Conservation (phyloP, 1,139 yeast species). For the Nakaseomyces sp. region DNA sequence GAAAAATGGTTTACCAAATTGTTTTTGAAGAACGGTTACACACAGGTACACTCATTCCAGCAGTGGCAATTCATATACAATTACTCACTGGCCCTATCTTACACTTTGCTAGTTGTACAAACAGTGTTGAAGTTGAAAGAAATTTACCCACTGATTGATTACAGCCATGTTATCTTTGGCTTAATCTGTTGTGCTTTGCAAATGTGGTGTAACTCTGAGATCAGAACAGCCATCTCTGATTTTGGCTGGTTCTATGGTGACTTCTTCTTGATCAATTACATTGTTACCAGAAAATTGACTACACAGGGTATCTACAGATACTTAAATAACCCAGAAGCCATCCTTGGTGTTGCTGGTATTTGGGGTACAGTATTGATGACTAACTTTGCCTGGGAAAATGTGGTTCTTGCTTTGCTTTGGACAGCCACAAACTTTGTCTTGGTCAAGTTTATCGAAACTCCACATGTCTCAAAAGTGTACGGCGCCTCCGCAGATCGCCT, state of each 20-base stretch:
- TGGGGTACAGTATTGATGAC: constrained; percentile 69
- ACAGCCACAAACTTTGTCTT: constrained; percentile 57
- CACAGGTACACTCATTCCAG: constrained; percentile 59
- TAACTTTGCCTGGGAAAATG: constrained; percentile 46
- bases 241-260: constrained; percentile 92
- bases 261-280: constrained; percentile 57
- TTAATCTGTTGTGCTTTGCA: constrained; percentile 55
- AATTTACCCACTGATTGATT: constrained; percentile 16
- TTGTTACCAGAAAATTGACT: constrained; percentile 40
- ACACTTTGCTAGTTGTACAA: constrained; percentile 33
- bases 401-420: constrained; percentile 56
- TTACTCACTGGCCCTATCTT: constrained; percentile 36
- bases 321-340: constrained; percentile 76
- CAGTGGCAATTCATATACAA: constrained; percentile 75
- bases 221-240: constrained; percentile 67
- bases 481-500: constrained; percentile 49
- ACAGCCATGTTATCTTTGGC: constrained; percentile 47
- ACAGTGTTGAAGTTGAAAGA: constrained; percentile 22
- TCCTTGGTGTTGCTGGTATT: constrained; percentile 73
- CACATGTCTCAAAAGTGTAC: constrained; percentile 71
- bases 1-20: constrained; percentile 58
- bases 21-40: constrained; percentile 58
- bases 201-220: constrained; percentile 63
- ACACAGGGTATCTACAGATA: constrained; percentile 81
- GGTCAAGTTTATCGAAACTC: constrained; percentile 66